These are phyloP conservation scores for Aeminium ludgeri DNA, from an alignment of 495 filamentous ascomycete genomes.

Conservation along the genomic window DNA sequence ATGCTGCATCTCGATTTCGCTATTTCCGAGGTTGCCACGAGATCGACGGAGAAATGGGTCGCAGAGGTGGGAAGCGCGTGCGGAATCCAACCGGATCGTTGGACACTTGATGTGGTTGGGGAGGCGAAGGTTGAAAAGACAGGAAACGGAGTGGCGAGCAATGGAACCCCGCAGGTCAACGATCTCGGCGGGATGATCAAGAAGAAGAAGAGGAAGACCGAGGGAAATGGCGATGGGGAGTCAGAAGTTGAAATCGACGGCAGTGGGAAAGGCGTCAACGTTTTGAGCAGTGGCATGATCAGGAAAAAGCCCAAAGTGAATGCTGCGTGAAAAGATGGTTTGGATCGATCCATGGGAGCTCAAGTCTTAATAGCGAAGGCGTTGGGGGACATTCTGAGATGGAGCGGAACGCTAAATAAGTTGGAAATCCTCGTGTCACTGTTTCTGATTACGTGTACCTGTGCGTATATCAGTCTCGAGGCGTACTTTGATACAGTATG, in stretches of 20 bases:
- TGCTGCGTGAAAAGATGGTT: too few relatives aligned
- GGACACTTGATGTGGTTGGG: constrained; percentile 40
- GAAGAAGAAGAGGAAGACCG: constrained; percentile 18
- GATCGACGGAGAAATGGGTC: constrained; percentile 59
- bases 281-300: constrained; percentile 8
- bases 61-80: constrained; percentile 39
- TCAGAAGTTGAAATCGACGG: not conserved
- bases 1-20: constrained; percentile 77
- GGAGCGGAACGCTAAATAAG: too few relatives aligned
- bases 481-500: too few relatives aligned
- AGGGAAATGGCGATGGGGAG: not conserved
- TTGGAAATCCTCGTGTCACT: too few relatives aligned
- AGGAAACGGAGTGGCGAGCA: not conserved
- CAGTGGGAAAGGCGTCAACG: constrained; percentile 7
- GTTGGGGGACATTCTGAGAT: too few relatives aligned
- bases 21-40: constrained; percentile 44
- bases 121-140: constrained; percentile 12
- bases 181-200: constrained; percentile 13
- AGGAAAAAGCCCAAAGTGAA: constrained; percentile 15
- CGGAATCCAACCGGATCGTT: constrained; percentile 30
- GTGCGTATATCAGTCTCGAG: too few relatives aligned
- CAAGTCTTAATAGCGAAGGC: too few relatives aligned
- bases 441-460: too few relatives aligned
- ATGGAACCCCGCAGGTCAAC: constrained; percentile 6
- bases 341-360: too few relatives aligned